Evolutionary conservation across 2,329 filamentous ascomycete genomes (phyloP).

Genomic region (Westerdykella sp.): DNA sequence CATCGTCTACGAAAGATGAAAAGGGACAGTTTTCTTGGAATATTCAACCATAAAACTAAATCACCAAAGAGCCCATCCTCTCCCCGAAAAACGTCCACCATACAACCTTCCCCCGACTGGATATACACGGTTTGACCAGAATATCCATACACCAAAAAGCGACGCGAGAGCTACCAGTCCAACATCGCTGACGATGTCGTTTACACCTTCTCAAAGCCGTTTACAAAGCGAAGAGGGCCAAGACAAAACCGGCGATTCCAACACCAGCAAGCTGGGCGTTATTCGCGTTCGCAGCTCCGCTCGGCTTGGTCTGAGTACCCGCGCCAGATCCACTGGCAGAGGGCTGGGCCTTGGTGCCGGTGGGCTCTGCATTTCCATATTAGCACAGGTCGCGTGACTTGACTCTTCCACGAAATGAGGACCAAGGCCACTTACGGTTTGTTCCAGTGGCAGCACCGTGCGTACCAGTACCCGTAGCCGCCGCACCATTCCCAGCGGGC

Average conservation of each 20-base stretch:
- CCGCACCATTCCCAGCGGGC: neutral
- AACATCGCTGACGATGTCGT: neutral
- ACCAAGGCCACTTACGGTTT: constrained; percentile 1
- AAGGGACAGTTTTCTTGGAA: too few species aligned
- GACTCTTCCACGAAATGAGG: neutral
- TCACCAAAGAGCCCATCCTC: too few species aligned
- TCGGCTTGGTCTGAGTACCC: constrained; percentile 6
- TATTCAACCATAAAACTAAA: too few species aligned
- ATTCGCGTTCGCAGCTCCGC: constrained; percentile 28
- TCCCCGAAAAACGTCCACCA: too few species aligned
- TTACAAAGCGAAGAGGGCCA: constrained; percentile 37
- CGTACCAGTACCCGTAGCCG: constrained; percentile 2
- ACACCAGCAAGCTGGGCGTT: constrained; percentile 27
- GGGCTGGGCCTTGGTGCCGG: constrained; percentile 11
- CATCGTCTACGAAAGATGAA: too few species aligned
- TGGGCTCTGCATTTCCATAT: neutral
- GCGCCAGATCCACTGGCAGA: constrained; percentile 17
- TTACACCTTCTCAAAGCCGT: constrained; percentile 1
- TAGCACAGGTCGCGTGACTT: too few species aligned
- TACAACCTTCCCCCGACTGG: too few species aligned
- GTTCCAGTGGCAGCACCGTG: constrained; percentile 13
- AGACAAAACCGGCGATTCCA: constrained; percentile 21
- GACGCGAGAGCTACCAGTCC: neutral
- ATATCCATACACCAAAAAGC: neutral
- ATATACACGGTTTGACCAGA: too few species aligned